Conservation (phyloP, 164 flowering plant genomes). For the Platanus orientalis region DNA sequence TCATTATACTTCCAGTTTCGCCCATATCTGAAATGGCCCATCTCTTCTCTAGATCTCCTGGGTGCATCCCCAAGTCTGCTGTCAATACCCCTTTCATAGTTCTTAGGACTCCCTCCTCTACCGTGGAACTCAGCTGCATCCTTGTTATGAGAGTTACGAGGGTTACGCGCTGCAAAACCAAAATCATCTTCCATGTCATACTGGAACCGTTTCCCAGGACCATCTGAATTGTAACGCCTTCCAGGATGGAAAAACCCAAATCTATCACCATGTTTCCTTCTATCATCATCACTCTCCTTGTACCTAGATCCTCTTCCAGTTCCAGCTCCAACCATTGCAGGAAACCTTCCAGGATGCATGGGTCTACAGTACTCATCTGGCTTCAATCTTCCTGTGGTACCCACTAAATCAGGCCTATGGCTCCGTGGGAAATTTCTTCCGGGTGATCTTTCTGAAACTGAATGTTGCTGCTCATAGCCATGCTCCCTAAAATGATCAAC, state of each 20-base stretch:
- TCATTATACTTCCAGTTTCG: conserved; percentile 22
- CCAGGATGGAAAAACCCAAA: conserved; percentile 25
- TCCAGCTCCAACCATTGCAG: conserved; percentile 25
- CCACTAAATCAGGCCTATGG: conserved; percentile 30
- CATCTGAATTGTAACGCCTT: conserved; percentile 27
- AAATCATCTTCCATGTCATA: conserved; percentile 28
- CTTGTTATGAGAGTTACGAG: conserved; percentile 21
- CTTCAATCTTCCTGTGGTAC: conserved; percentile 30
- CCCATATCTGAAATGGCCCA: conserved; percentile 17
- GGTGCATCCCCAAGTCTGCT: conserved; percentile 26
- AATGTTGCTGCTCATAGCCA: conserved; percentile 23
- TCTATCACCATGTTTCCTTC: conserved; percentile 29
- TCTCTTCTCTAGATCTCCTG: conserved; percentile 33
- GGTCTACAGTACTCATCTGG: conserved; percentile 35
- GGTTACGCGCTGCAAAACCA: conserved; percentile 16
- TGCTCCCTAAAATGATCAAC: conserved; percentile 31
- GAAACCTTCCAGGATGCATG: conserved; percentile 35
- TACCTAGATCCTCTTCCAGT: conserved; percentile 28
- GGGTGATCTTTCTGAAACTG: conserved; percentile 31
- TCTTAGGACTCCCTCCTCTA: conserved; percentile 29
- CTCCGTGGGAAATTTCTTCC: conserved; percentile 24
- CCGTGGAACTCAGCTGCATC: conserved; percentile 26
- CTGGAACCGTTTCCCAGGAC: conserved; percentile 24
- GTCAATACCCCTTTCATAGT: conserved; percentile 22
- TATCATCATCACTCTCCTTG: conserved; percentile 31